These are phyloP conservation scores for Phytophthora nicotianae DNA, from an alignment of 352 stramenopile species.

Conservation along the genomic window DNA sequence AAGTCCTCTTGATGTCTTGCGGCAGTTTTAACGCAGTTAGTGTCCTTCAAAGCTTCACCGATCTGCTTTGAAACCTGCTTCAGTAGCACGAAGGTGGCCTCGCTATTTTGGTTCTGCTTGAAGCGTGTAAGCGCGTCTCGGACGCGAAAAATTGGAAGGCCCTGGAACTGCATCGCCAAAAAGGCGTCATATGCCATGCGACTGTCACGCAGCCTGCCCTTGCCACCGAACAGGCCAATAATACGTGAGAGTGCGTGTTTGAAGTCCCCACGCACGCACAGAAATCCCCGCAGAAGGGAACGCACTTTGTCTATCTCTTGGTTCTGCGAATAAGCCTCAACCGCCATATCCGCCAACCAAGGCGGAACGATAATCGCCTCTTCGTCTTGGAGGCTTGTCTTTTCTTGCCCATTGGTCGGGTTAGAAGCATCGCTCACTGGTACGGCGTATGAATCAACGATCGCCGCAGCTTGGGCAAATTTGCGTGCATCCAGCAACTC, in stretches of 20 bases:
- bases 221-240: constrained; percentile 26
- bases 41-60: constrained; percentile 24
- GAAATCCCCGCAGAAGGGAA: constrained; percentile 52
- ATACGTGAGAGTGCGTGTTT: constrained; percentile 39
- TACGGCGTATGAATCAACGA: constrained; percentile 35
- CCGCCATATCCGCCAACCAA: constrained; percentile 42
- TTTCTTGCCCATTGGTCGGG: constrained; percentile 7
- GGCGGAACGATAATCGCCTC: constrained; percentile 29
- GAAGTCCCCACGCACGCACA: constrained; percentile 34
- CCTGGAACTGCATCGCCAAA: constrained; percentile 53
- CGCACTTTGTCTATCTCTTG: constrained; percentile 54
- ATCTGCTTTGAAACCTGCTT: constrained; percentile 41
- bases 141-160: constrained; percentile 44
- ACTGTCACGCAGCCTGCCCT: constrained; percentile 34
- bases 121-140: constrained; percentile 51
- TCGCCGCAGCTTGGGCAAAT: constrained; percentile 39
- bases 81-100: constrained; percentile 41
- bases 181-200: constrained; percentile 48
- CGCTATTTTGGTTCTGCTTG: constrained; percentile 41
- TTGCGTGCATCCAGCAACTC: constrained; percentile 37
- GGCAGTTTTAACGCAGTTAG: constrained; percentile 14
- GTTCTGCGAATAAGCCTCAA: constrained; percentile 46
- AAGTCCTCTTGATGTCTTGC: constrained; percentile 14
- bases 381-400: constrained; percentile 4
- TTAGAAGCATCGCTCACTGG: constrained; percentile 29